These are phyloP conservation scores for Ceratocystis smalleyi DNA, from an alignment of 2,329 filamentous ascomycete genomes.

Conservation along the genomic window DNA sequence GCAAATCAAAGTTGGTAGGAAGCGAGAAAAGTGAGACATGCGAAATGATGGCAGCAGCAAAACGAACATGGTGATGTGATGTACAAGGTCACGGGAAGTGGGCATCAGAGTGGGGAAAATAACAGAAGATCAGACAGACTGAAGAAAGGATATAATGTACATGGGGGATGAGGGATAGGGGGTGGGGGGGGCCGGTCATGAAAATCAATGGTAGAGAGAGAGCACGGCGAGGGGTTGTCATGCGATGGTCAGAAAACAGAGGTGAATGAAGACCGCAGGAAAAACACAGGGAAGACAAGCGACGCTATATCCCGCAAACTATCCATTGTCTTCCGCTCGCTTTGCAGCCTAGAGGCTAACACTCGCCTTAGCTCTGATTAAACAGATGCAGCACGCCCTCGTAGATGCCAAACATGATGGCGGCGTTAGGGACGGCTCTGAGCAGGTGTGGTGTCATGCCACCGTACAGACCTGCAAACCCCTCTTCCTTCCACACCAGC, in stretches of 20 bases:
- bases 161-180: neutral
- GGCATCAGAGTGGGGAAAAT: neutral
- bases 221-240: neutral
- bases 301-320: no score
- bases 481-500: constrained; percentile 76
- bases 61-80: neutral
- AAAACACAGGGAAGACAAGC: neutral
- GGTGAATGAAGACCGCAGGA: neutral
- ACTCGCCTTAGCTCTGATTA: constrained; percentile 19
- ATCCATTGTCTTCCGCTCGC: neutral
- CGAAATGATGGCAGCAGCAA: neutral
- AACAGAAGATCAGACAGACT: neutral
- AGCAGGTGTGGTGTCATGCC: constrained; percentile 84
- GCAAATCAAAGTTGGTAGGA: neutral
- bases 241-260: neutral
- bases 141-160: neutral
- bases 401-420: constrained; percentile 93
- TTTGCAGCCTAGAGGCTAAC: neutral
- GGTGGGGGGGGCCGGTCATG: neutral
- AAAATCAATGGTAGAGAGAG: neutral
- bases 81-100: neutral
- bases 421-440: constrained; percentile 77
- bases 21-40: neutral
- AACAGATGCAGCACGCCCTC: constrained; percentile 40
- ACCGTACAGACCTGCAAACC: constrained; percentile 71